These are phyloP conservation scores for Quercus ilex DNA, from an alignment of 306 rosid genomes.

Conservation along the genomic window DNA sequence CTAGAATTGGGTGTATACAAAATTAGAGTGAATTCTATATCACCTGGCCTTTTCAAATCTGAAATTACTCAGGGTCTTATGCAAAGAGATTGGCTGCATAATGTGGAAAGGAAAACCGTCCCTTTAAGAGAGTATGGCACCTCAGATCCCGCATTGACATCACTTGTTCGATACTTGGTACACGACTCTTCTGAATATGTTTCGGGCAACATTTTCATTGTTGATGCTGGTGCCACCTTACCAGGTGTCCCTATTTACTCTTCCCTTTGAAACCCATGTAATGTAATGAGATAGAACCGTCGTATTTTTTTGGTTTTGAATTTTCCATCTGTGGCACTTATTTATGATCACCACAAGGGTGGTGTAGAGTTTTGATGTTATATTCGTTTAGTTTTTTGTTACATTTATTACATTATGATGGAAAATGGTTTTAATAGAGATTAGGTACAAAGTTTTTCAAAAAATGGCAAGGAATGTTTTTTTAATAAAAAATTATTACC, in stretches of 20 bases:
- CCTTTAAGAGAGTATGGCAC: constrained; percentile 56
- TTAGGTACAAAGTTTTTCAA: too few relatives aligned
- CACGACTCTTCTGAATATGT: constrained; percentile 68
- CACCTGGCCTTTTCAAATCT: constrained; percentile 73
- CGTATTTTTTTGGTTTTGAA: too few relatives aligned
- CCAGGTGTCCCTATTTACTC: constrained; percentile 74
- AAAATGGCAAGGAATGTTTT: too few relatives aligned
- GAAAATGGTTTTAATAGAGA: too few relatives aligned
- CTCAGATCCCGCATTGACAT: constrained; percentile 71
- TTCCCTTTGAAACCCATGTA: constrained; percentile 33
- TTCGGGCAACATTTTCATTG: constrained; percentile 57
- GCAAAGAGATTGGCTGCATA: constrained; percentile 58
- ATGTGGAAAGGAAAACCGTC: constrained; percentile 44
- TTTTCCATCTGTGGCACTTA: too few relatives aligned
- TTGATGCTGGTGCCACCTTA: constrained; percentile 60
- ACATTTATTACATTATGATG: too few relatives aligned
- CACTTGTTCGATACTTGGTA: constrained; percentile 59
- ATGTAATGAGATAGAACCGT: too few relatives aligned
- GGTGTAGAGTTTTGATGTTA: too few relatives aligned
- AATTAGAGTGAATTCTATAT: constrained; percentile 72
- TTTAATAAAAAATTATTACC: too few relatives aligned
- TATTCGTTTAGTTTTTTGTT: too few relatives aligned
- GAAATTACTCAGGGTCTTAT: constrained; percentile 62
- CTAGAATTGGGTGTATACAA: constrained; percentile 63
- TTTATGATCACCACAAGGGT: too few relatives aligned